Evolutionary conservation across 202 grass and related monocot genomes (phyloP).

Genomic region (Panicum virgatum): DNA sequence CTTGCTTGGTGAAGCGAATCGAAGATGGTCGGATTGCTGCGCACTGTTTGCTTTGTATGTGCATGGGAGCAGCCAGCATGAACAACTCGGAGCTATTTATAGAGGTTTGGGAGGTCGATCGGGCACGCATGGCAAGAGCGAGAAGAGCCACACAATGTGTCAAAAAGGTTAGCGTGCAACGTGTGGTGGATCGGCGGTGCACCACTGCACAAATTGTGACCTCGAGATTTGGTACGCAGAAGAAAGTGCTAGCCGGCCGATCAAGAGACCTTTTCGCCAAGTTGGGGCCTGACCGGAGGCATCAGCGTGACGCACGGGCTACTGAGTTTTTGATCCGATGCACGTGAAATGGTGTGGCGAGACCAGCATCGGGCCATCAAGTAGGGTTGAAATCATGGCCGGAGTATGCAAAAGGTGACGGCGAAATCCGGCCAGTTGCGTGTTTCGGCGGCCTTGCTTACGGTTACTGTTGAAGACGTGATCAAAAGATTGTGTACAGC

Average conservation of each 20-base stretch:
- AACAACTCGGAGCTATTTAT: conserved; percentile 40
- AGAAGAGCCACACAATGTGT: conserved; percentile 38
- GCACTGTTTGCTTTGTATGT: conserved; percentile 5
- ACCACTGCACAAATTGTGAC: conserved; percentile 27
- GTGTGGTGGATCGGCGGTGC: conserved; percentile 32
- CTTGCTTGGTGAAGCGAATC: neutral
- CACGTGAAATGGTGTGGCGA: conserved; percentile 41
- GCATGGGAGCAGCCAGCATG: neutral
- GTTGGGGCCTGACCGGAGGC: conserved; percentile 25
- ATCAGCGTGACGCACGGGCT: conserved; percentile 18
- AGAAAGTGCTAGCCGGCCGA: neutral
- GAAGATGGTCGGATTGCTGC: neutral
- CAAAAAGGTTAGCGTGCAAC: conserved; percentile 46
- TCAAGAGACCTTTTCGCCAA: conserved; percentile 25
- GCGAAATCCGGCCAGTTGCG: conserved; percentile 36
- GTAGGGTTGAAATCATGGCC: neutral
- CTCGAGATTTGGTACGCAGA: no score
- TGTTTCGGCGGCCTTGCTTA: neutral
- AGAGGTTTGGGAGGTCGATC: neutral
- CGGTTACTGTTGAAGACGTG: conserved; percentile 6
- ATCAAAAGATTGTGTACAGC: neutral
- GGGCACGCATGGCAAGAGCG: no score
- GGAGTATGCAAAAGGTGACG: conserved; percentile 25
- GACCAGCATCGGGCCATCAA: conserved; percentile 13
- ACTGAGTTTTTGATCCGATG: conserved; percentile 13